Evolutionary conservation across 2,329 filamentous ascomycete species (phyloP).

Genomic region (Ceratocystis cacaofunesta): DNA sequence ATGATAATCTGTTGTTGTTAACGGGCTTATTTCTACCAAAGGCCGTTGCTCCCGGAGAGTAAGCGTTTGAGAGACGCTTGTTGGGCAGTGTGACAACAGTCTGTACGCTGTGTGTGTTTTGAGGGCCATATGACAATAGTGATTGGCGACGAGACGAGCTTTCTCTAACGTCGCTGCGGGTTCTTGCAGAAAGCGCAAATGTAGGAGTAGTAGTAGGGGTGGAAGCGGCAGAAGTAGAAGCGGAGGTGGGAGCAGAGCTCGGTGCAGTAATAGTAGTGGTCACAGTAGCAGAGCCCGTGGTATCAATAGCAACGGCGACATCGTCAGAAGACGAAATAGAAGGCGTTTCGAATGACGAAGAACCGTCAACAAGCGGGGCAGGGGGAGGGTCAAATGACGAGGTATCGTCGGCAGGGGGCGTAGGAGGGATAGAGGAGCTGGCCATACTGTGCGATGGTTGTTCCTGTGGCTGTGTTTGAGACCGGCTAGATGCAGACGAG

Average conservation of each 20-base stretch:
- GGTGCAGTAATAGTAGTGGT: background rate
- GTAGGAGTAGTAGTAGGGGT: background rate
- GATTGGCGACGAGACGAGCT: conserved; percentile 15
- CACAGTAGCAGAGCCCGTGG: background rate
- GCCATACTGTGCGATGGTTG: background rate
- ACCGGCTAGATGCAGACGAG: conserved; percentile 1
- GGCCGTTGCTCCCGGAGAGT: conserved; percentile 21
- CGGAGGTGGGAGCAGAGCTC: background rate
- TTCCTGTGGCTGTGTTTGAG: background rate
- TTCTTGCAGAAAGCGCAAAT: background rate
- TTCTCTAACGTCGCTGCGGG: background rate
- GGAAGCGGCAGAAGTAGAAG: conserved; percentile 1
- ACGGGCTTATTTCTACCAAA: conserved; percentile 18
- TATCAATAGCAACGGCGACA: background rate
- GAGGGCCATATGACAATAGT: conserved; percentile 25
- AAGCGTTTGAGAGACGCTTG: conserved; percentile 35
- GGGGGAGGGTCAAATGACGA: conserved; percentile 30
- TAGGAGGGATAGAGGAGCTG: conserved; percentile 34
- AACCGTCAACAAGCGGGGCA: background rate
- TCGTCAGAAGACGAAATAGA: background rate
- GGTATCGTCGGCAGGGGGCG: conserved; percentile 45
- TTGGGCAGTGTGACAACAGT: conserved; percentile 24
- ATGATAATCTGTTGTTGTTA: conserved; percentile 25
- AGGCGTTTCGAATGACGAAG: conserved; percentile 30
- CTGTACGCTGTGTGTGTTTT: conserved; percentile 34